These are phyloP conservation scores for Calonectria fujianensis DNA, from an alignment of 2,329 filamentous ascomycete species.

Conservation along the genomic window DNA sequence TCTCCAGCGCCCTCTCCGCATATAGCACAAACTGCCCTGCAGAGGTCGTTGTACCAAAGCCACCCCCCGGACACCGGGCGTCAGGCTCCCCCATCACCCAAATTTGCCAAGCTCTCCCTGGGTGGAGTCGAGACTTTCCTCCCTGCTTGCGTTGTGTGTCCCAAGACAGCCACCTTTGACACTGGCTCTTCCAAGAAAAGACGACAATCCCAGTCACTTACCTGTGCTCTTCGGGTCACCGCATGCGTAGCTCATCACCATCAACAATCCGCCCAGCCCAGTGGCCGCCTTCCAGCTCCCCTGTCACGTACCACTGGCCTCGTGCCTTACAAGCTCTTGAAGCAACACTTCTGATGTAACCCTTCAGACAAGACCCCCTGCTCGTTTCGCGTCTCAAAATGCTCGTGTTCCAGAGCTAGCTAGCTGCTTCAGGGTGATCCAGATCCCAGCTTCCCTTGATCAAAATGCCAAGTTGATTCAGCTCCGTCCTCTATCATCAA, in stretches of 20 bases:
- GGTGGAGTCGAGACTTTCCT: constrained; percentile 34
- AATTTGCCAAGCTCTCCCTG: constrained; percentile 40
- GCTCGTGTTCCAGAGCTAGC: constrained; percentile 32
- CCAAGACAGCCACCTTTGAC: constrained; percentile 19
- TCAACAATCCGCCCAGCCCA: constrained; percentile 17
- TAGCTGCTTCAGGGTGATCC: constrained; percentile 40
- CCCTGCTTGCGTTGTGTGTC: constrained; percentile 19
- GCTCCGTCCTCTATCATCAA: constrained; percentile 16
- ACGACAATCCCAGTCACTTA: constrained; percentile 5
- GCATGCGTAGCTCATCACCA: constrained; percentile 31
- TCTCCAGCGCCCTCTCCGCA: constrained; percentile 10
- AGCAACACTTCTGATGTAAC: constrained; percentile 36
- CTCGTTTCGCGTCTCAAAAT: constrained; percentile 36
- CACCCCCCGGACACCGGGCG: constrained; percentile 33
- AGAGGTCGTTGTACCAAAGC: constrained; percentile 6
- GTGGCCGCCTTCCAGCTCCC: constrained; percentile 27
- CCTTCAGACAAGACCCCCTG: constrained; percentile 39
- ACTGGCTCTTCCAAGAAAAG: constrained; percentile 11
- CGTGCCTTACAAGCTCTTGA: constrained; percentile 24
- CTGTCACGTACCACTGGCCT: constrained; percentile 12
- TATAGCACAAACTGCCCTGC: constrained; percentile 22
- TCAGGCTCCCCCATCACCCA: constrained; percentile 40
- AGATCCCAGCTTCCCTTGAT: constrained; percentile 35
- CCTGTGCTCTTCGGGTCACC: constrained; percentile 19
- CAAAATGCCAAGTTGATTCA: constrained; percentile 38